These are phyloP conservation scores for Coemansia sp. DNA, from an alignment of 192 early-diverging fungal genomes.

Conservation along the genomic window DNA sequence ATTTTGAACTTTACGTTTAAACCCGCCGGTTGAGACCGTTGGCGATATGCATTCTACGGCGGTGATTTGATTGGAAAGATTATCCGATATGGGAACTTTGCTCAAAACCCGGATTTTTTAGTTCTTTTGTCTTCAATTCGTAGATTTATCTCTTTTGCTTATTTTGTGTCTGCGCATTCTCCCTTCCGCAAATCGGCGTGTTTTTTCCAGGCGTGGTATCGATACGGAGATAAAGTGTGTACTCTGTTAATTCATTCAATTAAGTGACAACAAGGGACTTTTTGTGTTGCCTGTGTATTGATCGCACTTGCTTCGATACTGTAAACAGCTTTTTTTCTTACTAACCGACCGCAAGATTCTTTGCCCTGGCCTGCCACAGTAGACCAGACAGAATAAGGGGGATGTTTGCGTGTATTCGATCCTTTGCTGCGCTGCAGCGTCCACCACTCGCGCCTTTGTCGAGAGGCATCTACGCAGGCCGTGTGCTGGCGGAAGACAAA, in stretches of 20 bases:
- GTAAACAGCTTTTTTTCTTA: no score
- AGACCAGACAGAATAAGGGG: no score
- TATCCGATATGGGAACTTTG: not conserved
- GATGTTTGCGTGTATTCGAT: not conserved
- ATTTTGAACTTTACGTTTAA: no score
- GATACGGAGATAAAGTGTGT: not conserved
- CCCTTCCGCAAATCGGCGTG: not conserved
- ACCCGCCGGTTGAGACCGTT: no score
- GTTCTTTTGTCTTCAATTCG: not conserved
- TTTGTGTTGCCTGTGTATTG: no score
- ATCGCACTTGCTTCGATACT: no score
- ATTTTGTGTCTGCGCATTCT: not conserved
- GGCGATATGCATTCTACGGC: not conserved
- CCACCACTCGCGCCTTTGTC: not conserved
- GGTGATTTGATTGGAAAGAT: not conserved
- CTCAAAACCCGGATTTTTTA: not conserved
- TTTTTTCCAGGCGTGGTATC: not conserved
- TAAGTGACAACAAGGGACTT: not conserved
- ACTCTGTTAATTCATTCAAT: not conserved
- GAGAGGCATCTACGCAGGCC: constrained; percentile 17
- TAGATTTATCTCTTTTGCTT: not conserved
- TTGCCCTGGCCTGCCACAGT: no score
- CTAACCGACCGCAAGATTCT: no score
- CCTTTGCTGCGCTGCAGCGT: not conserved
- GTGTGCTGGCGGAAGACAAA: not conserved